Percentiles rank a stretch among this genome's conserved stretches.
These are phyloP conservation scores for Hymenoscyphus repandus DNA, from an alignment of 2,329 filamentous ascomycete genomes.

Conservation along the genomic window DNA sequence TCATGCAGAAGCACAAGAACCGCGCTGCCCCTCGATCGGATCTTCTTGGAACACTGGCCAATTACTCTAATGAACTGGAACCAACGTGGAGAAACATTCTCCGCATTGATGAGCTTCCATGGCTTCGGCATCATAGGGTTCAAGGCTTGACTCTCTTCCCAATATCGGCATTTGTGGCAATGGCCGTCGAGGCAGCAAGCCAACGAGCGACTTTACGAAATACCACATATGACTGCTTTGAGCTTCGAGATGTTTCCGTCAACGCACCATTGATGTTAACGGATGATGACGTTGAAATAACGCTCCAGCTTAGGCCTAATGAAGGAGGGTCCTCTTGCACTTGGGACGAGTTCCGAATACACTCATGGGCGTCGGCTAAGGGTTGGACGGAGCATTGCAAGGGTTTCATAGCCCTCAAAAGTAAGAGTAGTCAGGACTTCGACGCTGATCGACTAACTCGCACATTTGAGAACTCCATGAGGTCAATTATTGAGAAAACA, in stretches of 20 bases:
- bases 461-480: constrained; percentile 20
- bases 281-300: constrained; percentile 46
- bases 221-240: constrained; percentile 37
- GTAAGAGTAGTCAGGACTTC: constrained; percentile 36
- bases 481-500: constrained; percentile 31
- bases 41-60: constrained; percentile 39
- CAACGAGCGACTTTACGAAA: constrained; percentile 25
- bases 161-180: constrained; percentile 31
- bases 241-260: constrained; percentile 44
- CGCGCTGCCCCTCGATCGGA: constrained; percentile 43
- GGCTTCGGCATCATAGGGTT: constrained; percentile 39
- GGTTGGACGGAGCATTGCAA: constrained; percentile 55
- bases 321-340: constrained; percentile 39
- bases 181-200: constrained; percentile 32
- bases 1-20: constrained; percentile 32
- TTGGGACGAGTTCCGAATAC: constrained; percentile 53
- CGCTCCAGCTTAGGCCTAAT: constrained; percentile 40
- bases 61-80: constrained; percentile 27
- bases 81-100: constrained; percentile 34
- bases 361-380: constrained; percentile 45
- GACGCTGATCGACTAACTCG: constrained; percentile 27
- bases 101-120: constrained; percentile 34
- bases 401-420: constrained; percentile 42
- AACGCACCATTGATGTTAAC: constrained; percentile 42
- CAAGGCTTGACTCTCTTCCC: constrained; percentile 30